Base-by-base conservation (phyloP, 805 yeast species). In the Dipodascus geniculatus region DNA sequence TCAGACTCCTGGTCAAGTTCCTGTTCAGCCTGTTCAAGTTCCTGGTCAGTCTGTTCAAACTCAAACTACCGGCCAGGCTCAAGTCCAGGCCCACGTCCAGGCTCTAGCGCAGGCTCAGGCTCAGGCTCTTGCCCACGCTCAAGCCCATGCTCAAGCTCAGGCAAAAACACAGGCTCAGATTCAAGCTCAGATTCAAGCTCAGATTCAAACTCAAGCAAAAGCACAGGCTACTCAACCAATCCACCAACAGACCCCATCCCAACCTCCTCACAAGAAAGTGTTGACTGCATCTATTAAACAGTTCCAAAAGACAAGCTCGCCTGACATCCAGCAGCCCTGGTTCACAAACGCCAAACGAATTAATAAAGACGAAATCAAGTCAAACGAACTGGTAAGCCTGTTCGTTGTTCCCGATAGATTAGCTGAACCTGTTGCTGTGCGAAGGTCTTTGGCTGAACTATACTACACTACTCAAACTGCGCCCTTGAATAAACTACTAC, bases 401-500 rank as follows among this genome's bases (percentile, higher is more conserved):
- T 64, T 64, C 38, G 54, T 67, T 14, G 61, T 67, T 1, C 70
- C 72, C 1, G 65, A 65, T 38, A 57, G 63, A 16, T 59, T 70
- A 1, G 73, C 73, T 1, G 67, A 64, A 23, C 68, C 67, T 6
- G 75, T 62, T 16, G 61, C 61, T 28, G 57, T 59, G 19, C 48
- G 63, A 28, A 56, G 60, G 17, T 61, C 97, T 0, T 71, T 91
- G 56, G 87, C 96, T 0, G 97, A 93, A 62, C 69, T 91, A 28
- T 87, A 85, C 63, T 89, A 88, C 62, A 77, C 87, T 52, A 86
- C 96, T 1, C 96, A 91, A 64, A 85, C 96, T 0, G 72, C 89
- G 48, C 98, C 96, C 0, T 69, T 90, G 49, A 82, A 86, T 3
- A 87, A 85, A 60, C 72, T 91, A 20, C 71, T 93, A 28, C 88